Base-by-base conservation (phyloP, 148 eudicot genomes). In the Silene uniflora region DNA sequence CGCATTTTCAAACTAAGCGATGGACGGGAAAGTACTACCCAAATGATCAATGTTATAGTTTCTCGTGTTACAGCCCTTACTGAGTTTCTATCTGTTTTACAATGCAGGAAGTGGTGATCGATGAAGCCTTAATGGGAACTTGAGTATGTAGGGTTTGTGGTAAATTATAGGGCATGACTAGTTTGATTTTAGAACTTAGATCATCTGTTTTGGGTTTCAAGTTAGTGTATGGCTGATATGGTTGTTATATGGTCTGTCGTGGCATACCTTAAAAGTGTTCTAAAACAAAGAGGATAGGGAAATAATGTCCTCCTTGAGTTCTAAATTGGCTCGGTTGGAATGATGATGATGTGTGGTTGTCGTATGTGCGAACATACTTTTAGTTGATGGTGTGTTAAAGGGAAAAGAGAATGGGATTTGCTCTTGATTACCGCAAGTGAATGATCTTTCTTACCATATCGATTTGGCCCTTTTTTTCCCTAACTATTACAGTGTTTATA, bases 51-150 rank as follows among this genome's bases (percentile, higher is more conserved):
- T 9, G 12, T 29, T 8, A 3, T 8, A 3, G 27, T 49, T 47
- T 11, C 44, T 0, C 9, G 16, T 13, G 17, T 49, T 16, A 32
- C 10, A n/a, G 1, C 44, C 10, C 44, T 39, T 47, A 46, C 52
- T 46, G 12, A 49, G 55, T 62, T 72, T 9, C 74, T 70, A n/a
- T 32, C 10, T 4, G 16, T 35, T 32, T 54, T 71, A 2, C 78
- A 61, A 24, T 81, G 85, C 85, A 87, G 90, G 88, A 81, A 77
- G 62, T 81, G 78, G 62, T 78, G 74, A 79, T 87, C 62, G 76
- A 80, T 71, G 80, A 81, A 27, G 39, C 54, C 69, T 49, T 24
- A 39, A 8, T 69, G 42, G 12, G 56, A 68, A 69, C 76, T 47
- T 63, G 21, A 58, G 21, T 58, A n/a, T 60, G 29, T n/a, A 13